Conservation (phyloP, 116 monocot species). For the Trichopus zeylanicus region DNA sequence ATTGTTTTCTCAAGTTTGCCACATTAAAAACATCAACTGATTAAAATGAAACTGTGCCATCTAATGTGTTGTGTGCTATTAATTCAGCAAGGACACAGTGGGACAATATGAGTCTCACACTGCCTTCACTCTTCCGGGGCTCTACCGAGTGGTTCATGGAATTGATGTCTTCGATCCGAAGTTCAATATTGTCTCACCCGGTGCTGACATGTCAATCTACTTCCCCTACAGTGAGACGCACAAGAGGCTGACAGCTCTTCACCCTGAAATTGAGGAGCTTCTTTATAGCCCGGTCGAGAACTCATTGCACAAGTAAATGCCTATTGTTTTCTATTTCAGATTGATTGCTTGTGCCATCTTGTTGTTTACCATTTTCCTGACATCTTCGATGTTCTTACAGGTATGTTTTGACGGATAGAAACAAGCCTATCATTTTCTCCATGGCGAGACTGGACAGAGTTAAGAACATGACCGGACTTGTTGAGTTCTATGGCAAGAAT, state of each 20-base stretch:
- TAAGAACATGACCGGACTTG: conserved; percentile 83
- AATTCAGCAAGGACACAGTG: conserved; percentile 68
- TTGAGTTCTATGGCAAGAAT: conserved; percentile 66
- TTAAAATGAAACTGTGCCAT: no score
- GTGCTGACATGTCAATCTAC: conserved; percentile 81
- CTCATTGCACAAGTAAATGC: conserved; percentile 56
- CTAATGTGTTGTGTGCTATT: no score
- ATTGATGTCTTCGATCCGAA: conserved; percentile 89
- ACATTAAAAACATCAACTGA: no score
- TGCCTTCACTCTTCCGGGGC: conserved; percentile 74
- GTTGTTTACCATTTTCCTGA: not conserved
- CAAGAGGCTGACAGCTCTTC: conserved; percentile 60
- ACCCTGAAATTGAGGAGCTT: conserved; percentile 80
- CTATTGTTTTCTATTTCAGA: not conserved
- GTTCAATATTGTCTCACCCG: conserved; percentile 90
- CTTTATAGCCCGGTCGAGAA: conserved; percentile 62
- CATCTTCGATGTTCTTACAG: conserved; percentile 15
- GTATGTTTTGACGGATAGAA: conserved; percentile 47
- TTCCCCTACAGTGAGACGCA: conserved; percentile 51
- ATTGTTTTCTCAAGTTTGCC: not conserved
- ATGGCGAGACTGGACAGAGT: conserved; percentile 87
- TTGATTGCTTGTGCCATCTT: not conserved
- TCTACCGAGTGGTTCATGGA: conserved; percentile 84
- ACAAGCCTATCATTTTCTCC: conserved; percentile 86
- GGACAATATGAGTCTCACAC: conserved; percentile 86